Evolutionary conservation across 106 monocot species (phyloP).

Genomic region (Gastrodia elata): DNA sequence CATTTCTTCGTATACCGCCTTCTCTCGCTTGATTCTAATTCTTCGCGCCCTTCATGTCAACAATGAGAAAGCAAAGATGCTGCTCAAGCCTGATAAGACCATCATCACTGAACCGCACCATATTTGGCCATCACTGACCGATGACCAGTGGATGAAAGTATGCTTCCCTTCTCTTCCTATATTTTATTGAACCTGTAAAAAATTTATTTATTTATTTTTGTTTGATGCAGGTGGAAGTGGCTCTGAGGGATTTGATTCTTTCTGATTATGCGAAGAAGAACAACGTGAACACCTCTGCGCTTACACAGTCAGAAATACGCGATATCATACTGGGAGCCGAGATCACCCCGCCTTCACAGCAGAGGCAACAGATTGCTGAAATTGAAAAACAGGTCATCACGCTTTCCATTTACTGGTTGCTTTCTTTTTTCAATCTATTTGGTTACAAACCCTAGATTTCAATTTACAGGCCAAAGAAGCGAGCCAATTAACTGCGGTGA

Average conservation of each 20-base stretch:
- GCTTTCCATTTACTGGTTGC: background rate
- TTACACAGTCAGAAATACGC: conserved; percentile 98
- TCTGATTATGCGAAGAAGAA: conserved; percentile 99
- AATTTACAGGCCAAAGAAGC: conserved; percentile 84
- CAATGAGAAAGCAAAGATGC: conserved; percentile 99
- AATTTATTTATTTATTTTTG: background rate
- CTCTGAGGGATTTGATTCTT: conserved; percentile 91
- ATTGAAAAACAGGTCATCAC: conserved; percentile 91
- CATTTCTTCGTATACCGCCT: conserved; percentile 96
- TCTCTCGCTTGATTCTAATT: conserved; percentile 93
- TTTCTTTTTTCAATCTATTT: background rate
- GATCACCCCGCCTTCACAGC: conserved; percentile 96
- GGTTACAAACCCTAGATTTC: conserved; percentile 8
- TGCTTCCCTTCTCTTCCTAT: background rate
- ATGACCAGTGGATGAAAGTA: conserved; percentile 99
- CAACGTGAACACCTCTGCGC: conserved; percentile 96
- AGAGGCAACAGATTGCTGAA: conserved; percentile 98
- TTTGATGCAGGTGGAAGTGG: conserved; percentile 66
- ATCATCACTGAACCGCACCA: conserved; percentile 94
- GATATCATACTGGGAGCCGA: conserved; percentile 99
- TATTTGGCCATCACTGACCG: conserved; percentile 89
- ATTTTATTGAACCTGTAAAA: background rate
- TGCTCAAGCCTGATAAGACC: conserved; percentile 93
- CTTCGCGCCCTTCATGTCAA: conserved; percentile 95
- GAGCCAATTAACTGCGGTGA: conserved; percentile 91